Evolutionary conservation across 164 flowering plant genomes (phyloP), one percentile per base, ranked within the genome.

Genomic region (Tetrastigma voinierianum): DNA sequence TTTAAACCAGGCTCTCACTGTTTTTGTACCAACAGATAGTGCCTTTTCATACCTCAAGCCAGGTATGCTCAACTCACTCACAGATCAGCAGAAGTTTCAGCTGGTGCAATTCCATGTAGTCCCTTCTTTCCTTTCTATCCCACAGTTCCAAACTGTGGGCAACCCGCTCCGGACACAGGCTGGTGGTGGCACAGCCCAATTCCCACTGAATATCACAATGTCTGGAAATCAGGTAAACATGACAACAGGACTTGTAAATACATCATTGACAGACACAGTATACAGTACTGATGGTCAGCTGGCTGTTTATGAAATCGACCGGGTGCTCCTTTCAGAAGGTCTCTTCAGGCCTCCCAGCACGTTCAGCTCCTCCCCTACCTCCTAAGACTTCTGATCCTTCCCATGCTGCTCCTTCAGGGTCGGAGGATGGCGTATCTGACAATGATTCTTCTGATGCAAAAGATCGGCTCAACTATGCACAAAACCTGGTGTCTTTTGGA

Each of bases 91-190:
- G 53, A 72, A 68, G 61, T 58, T 77, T 17, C 75, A 74, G 67
- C 70, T 80, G 40, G 59, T 80, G 7, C 81, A 72, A 17, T 77
- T 62, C 76, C 83, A 80, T 44, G 45, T 80, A 40, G 62, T 80
- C 18, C 81, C 83, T 6, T 24, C 68, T 15, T 17, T 67, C 55
- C 19, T 61, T 15, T 62, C 76, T 46, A 59, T 59, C 48, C 23
- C 77, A 2, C 74, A 77, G 65, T 74, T 80, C 67, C 70, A 80
- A 55, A 77, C 81, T 10, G 76, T 53, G 1, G 72, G 70, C 70
- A 77, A 77, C 65, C 83, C 83, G 0, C 9, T 77, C 14, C 72
- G 75, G 0, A 80, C 83, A 1, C 83, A 77, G 68, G 83, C 80
- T 1, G 79, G 81, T 0, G 40, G 69, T 21, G n/a, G 69, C 44